These are phyloP conservation scores for Nicotiana attenuata DNA, from an alignment of 257 asterid species.

Conservation along the genomic window DNA sequence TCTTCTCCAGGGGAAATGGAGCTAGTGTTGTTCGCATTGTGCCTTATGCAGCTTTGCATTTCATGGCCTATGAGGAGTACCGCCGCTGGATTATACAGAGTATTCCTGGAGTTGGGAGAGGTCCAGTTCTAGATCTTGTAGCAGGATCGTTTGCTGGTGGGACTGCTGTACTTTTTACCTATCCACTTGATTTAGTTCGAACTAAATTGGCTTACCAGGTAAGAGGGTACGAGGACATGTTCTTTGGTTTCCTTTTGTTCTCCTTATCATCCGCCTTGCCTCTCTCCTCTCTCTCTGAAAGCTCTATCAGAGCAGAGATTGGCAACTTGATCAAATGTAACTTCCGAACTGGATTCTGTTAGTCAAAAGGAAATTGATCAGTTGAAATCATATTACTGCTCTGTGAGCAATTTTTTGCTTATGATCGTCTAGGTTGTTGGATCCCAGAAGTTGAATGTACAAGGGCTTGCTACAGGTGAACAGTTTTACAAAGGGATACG, in stretches of 20 bases:
- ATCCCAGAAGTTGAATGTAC: slow-evolving; percentile 35
- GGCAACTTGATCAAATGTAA: not conserved
- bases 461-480: slow-evolving; percentile 35
- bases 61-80: slow-evolving; percentile 88
- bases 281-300: not conserved
- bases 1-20: slow-evolving; percentile 71
- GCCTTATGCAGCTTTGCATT: slow-evolving; percentile 91
- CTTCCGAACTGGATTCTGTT: not conserved
- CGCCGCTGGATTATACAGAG: slow-evolving; percentile 69
- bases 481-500: slow-evolving; percentile 54
- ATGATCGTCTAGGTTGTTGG: slow-evolving; percentile 51
- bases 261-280: not conserved
- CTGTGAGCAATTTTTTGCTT: slow-evolving; percentile 9
- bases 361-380: not conserved
- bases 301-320: not conserved
- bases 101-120: slow-evolving; percentile 55
- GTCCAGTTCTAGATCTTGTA: slow-evolving; percentile 76
- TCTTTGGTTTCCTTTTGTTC: not conserved
- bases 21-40: slow-evolving; percentile 90
- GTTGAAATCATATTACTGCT: slow-evolving; percentile 6
- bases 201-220: slow-evolving; percentile 89
- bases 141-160: slow-evolving; percentile 93
- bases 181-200: slow-evolving; percentile 86
- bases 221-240: not conserved
- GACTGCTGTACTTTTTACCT: slow-evolving; percentile 79